Conservation (phyloP, 805 yeast genomes). For the Wickerhamiella australiensis region DNA sequence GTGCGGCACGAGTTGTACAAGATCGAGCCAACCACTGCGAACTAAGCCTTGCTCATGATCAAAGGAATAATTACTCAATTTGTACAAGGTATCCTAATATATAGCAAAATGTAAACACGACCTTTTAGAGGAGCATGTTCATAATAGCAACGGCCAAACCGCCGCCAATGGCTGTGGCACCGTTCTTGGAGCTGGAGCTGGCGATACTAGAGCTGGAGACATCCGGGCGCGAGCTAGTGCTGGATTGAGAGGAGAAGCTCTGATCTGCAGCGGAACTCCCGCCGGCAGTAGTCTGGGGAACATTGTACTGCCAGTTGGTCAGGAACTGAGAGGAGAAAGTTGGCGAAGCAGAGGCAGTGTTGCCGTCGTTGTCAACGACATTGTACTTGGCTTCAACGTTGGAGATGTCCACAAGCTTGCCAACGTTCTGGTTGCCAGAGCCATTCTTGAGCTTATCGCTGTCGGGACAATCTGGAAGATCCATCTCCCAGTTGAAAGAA, state of each 20-base stretch:
- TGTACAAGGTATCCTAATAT: not conserved
- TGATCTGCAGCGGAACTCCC: not conserved
- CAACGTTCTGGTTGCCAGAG: slow-evolving; percentile 31
- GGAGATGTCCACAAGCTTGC: slow-evolving; percentile 25
- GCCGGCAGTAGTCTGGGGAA: slow-evolving; percentile 11
- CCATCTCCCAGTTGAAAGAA: slow-evolving; percentile 24
- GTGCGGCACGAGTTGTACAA: no score
- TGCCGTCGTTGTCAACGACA: slow-evolving; percentile 26
- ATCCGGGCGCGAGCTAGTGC: not conserved
- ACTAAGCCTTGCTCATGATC: no score
- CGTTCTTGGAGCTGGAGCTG: not conserved
- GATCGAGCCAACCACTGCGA: no score
- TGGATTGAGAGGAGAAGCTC: not conserved
- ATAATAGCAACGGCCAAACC: not conserved
- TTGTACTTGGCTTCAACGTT: slow-evolving; percentile 23
- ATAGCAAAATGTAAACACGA: not conserved
- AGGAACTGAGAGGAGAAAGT: slow-evolving; percentile 19
- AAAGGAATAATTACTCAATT: no score
- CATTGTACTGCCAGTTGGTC: slow-evolving; percentile 23
- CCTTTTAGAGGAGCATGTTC: not conserved
- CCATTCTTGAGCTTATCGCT: slow-evolving; percentile 28
- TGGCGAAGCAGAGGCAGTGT: slow-evolving; percentile 21
- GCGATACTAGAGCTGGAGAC: not conserved
- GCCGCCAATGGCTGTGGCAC: not conserved
- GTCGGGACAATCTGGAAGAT: slow-evolving; percentile 31